phyloP scores from a whole-genome alignment of 495 filamentous ascomycete genomes.

The Penicillium longicatenatum region DNA sequence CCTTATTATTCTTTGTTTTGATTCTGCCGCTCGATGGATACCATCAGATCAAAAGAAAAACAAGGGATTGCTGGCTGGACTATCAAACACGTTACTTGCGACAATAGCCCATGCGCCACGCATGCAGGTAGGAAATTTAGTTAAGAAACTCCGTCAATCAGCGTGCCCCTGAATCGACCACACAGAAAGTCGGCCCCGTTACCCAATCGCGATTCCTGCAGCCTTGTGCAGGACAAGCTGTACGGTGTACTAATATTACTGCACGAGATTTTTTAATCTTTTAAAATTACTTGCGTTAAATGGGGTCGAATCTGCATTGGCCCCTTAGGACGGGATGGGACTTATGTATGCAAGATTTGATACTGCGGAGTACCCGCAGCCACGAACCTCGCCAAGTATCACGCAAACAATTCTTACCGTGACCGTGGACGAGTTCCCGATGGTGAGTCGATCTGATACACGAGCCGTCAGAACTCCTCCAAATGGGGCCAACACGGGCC shows the following conservation, averaged over 20 bases:
- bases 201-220: background rate
- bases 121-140: background rate
- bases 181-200: background rate
- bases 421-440: background rate
- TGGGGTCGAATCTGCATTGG: background rate
- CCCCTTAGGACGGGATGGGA: conserved; percentile 2
- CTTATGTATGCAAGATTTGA: no score
- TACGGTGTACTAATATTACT: background rate
- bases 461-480: conserved; percentile 7
- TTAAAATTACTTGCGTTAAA: background rate
- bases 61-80: background rate
- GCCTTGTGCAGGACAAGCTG: background rate
- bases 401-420: background rate
- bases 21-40: background rate
- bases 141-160: conserved; percentile 2
- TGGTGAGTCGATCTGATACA: conserved; percentile 19
- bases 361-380: background rate
- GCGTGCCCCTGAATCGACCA: background rate
- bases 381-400: background rate
- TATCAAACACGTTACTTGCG: background rate
- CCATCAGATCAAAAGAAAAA: background rate
- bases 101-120: background rate
- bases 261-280: background rate
- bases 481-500: conserved; percentile 22
- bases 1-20: background rate